phyloP scores from a whole-genome alignment of 2,329 filamentous ascomycete genomes.

The Colletotrichum acutatum region DNA sequence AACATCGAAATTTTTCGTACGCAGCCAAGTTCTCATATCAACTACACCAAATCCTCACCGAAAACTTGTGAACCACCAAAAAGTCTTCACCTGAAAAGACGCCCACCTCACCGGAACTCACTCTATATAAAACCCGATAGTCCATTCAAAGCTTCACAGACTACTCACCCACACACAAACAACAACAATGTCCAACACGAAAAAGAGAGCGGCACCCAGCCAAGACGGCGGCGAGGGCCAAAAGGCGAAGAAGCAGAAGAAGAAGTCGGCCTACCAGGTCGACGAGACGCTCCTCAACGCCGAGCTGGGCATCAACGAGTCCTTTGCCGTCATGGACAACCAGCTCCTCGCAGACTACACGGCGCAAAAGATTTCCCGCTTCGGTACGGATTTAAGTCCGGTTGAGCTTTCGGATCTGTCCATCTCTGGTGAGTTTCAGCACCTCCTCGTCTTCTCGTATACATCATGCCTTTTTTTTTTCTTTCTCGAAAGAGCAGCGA shows the following conservation, averaged over 20 bases:
- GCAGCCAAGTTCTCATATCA: conserved; percentile 20
- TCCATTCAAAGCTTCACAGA: background rate
- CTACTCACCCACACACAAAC: background rate
- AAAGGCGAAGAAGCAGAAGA: conserved; percentile 64
- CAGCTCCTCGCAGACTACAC: conserved; percentile 87
- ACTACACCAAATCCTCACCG: conserved; percentile 3
- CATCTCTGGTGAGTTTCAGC: conserved; percentile 72
- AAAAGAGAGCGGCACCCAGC: conserved; percentile 67
- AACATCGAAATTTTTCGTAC: conserved; percentile 25
- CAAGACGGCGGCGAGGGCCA: conserved; percentile 52
- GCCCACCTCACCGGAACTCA: background rate
- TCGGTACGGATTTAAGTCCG: conserved; percentile 82
- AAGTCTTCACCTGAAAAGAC: background rate
- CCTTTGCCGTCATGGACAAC: conserved; percentile 85
- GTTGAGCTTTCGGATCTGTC: conserved; percentile 88
- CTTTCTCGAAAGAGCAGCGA: background rate
- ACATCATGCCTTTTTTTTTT: background rate
- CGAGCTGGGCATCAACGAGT: conserved; percentile 80
- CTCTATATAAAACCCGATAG: background rate
- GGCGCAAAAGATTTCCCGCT: conserved; percentile 80
- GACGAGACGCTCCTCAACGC: conserved; percentile 71
- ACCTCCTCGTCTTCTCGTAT: background rate
- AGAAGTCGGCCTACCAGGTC: conserved; percentile 62
- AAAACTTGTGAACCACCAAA: background rate
- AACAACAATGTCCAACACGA: conserved; percentile 52